Base-by-base conservation (phyloP, 352 stramenopile genomes). In the Plasmopara viticola region DNA sequence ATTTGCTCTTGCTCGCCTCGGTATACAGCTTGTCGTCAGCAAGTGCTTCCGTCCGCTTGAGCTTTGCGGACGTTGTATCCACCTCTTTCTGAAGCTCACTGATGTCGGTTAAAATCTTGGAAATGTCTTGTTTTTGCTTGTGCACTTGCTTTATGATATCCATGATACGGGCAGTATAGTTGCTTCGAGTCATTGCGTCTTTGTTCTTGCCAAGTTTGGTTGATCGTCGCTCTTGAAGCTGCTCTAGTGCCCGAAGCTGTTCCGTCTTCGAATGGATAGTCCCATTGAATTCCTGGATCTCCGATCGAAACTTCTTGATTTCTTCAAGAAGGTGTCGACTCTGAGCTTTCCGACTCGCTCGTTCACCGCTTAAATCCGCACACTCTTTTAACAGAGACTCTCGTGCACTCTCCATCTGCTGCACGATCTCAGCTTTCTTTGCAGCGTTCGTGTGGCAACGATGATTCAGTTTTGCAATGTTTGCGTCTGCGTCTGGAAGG, bases 121-220 rank as follows among this genome's bases (percentile, higher is more conserved):
- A 47, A 18, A 95, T 95, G 37, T 94, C 85, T 30, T 78, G 64
- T 47, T 94, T 96, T 48, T 96, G 84, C 64, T 95, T 94, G 57
- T 89, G 74, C 25, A 94, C 82, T 35, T 90, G 76, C 56, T 90
- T 90, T 68, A 91, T 96, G 55, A 96, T 95, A 56, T 94, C 86
- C 72, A 95, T 86, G 56, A 96, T 95, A 2, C 86, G 82, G 29
- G 78, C 75, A 25, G 78, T 95, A 68, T 96, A 96, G 56, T 86
- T 80, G 57, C 69, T 84, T 35, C 86, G 82, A n/a, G 51, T 87
- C 79, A 62, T 68, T 0, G 35, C 30, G 25, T 65, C 43, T 13
- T 50, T 53, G 20, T 61, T 63, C 44, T 60, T 60, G 42, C 20
- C 44, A 14, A 51, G 55, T 39, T 68, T 65, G 12, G 25, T 17